phyloP scores from a whole-genome alignment of 108 stramenopile species.

The Nitzschia sp. region DNA sequence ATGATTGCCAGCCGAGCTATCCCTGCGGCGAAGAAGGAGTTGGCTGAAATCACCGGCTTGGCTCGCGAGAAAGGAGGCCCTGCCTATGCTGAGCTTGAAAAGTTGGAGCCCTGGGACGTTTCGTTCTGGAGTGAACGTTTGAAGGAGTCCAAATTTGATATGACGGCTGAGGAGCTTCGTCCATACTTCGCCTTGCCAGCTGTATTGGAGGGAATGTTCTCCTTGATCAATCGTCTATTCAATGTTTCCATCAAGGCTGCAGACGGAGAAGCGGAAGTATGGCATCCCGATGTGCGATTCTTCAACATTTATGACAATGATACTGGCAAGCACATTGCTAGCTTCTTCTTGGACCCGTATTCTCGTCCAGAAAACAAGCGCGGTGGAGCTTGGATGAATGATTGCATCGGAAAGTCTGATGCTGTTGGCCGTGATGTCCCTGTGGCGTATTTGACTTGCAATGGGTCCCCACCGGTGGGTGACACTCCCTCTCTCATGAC shows the following conservation, averaged over 20 bases:
- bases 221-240: constrained; percentile 87
- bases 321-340: constrained; percentile 86
- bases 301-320: constrained; percentile 90
- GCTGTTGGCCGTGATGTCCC: constrained; percentile 82
- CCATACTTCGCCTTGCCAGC: constrained; percentile 95
- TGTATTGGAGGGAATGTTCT: constrained; percentile 94
- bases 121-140: constrained; percentile 93
- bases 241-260: constrained; percentile 82
- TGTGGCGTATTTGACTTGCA: constrained; percentile 98
- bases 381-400: constrained; percentile 96
- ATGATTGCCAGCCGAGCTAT: constrained; percentile 89
- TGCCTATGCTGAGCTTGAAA: constrained; percentile 74
- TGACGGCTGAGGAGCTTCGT: constrained; percentile 94
- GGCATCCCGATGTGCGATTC: constrained; percentile 95
- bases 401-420: constrained; percentile 88
- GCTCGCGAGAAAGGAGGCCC: constrained; percentile 78
- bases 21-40: constrained; percentile 88
- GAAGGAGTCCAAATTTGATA: constrained; percentile 92
- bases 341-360: constrained; percentile 96
- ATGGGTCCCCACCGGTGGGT: constrained; percentile 96
- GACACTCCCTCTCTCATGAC: constrained; percentile 96
- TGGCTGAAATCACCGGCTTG: constrained; percentile 82
- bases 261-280: constrained; percentile 90
- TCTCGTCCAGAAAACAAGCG: constrained; percentile 96
- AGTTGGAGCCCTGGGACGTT: constrained; percentile 87